A percentile compares a stretch with the other conserved stretches of the same genome.
phyloP scores from a whole-genome alignment of 164 flowering plant genomes.

The Annona cherimola region DNA sequence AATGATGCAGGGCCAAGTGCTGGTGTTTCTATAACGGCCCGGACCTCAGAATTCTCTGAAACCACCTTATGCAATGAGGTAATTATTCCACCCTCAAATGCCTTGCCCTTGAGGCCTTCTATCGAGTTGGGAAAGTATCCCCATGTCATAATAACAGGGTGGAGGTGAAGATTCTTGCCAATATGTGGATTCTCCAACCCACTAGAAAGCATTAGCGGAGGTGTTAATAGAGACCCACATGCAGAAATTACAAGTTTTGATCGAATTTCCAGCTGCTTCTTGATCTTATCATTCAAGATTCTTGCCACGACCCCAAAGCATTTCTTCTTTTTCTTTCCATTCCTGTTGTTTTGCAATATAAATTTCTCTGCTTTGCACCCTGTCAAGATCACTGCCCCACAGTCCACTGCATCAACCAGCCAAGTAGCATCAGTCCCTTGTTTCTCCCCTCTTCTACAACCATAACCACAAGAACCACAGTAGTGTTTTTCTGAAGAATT shows the following conservation, averaged over 20 bases:
- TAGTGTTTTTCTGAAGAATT: slow-evolving; percentile 56
- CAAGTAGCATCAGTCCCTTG: slow-evolving; percentile 63
- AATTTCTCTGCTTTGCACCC: slow-evolving; percentile 66
- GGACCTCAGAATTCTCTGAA: slow-evolving; percentile 14
- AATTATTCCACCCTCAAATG: slow-evolving; percentile 36
- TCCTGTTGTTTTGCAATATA: slow-evolving; percentile 34
- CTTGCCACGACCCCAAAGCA: slow-evolving; percentile 57
- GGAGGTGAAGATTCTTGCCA: slow-evolving; percentile 42
- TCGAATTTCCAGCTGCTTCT: slow-evolving; percentile 40
- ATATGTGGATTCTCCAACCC: slow-evolving; percentile 45
- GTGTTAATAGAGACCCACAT: slow-evolving; percentile 70
- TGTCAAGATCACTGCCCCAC: slow-evolving; percentile 62
- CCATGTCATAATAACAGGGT: slow-evolving; percentile 39
- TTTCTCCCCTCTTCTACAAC: slow-evolving; percentile 63
- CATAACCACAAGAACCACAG: slow-evolving; percentile 65
- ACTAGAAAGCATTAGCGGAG: slow-evolving; percentile 64
- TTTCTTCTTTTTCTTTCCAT: slow-evolving; percentile 24
- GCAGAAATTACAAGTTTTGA: slow-evolving; percentile 69
- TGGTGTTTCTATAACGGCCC: slow-evolving; percentile 32
- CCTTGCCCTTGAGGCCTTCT: slow-evolving; percentile 24
- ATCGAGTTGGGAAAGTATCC: slow-evolving; percentile 32
- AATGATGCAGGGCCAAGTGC: slow-evolving; percentile 30
- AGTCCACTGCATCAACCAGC: slow-evolving; percentile 67
- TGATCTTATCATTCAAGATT: slow-evolving; percentile 22
- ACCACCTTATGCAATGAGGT: slow-evolving; percentile 31